Evolutionary conservation across 192 early-diverging fungal genomes (phyloP), one percentile per base, ranked within the genome.

Genomic region (Mortierella alpina): DNA sequence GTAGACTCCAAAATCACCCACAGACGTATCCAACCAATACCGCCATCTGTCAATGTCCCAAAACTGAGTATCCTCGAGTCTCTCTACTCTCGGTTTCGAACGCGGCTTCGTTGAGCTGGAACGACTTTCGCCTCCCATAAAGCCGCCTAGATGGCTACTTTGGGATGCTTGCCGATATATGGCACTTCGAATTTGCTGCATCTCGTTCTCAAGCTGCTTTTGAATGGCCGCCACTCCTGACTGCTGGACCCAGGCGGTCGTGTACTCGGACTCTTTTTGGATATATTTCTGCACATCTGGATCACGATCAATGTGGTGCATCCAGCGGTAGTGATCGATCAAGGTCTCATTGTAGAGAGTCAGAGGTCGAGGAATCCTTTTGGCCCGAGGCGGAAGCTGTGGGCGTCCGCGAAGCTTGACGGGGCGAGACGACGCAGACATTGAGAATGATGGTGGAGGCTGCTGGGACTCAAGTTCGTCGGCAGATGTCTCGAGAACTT

Each of bases 41-140:
- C 76, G 76, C 76, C 76, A 79, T 48, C n/a, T 44, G 62, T 79
- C 76, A 7, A 79, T 5, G 31, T 79, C 76, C 76, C 76, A 79
- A 44, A 79, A 79, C 23, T 67, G 55, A 17, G 69, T 66, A 9
- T 58, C 51, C 31, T 79, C 76, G 13, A 79, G 46, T 13, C 65
- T 63, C 45, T 67, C 52, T 44, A 31, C 20, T 12, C 20, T 6
- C 1, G 52, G 52, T 47, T 68, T 68, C 9, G 31, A 31, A 3
- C 31, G 31, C 31, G 31, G 31, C 31, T 31, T 31, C 1, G 31
- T 31, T 31, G 31, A 31, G 31, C 31, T 31, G 31, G 31, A 31
- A 31, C 1, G 1, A 31, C 31, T 31, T 31, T 31, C 31, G 31
- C 31, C 31, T 31, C 3, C 31, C 31, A 31, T 3, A 31, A 31